Percentiles rank a stretch among this genome's conserved stretches.
These are phyloP conservation scores for Tricholoma matsutake DNA, from an alignment of 768 basidiomycete species.

Conservation along the genomic window DNA sequence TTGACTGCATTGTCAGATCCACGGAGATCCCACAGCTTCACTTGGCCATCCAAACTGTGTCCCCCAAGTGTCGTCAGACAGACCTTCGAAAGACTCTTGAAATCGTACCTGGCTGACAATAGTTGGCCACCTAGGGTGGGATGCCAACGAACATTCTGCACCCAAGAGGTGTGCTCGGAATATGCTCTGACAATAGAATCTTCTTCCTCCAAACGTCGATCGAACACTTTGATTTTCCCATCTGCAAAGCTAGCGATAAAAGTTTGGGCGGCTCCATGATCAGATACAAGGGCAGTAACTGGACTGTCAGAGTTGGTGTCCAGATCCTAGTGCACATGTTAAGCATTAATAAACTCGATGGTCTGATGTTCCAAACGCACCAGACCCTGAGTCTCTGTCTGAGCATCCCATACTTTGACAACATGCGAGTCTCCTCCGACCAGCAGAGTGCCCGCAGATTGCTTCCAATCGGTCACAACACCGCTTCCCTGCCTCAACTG, in stretches of 20 bases:
- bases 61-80: neutral
- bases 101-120: conserved; percentile 79
- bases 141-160: conserved; percentile 88
- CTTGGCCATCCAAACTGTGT: conserved; percentile 79
- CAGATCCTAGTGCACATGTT: conserved; percentile 57
- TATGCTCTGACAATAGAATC: conserved; percentile 81
- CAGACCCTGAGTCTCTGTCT: conserved; percentile 74
- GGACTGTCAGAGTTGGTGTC: conserved; percentile 89
- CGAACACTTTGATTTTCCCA: conserved; percentile 86
- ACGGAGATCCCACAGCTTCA: conserved; percentile 90
- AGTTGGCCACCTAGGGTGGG: conserved; percentile 65
- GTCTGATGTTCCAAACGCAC: conserved; percentile 38
- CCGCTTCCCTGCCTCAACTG: conserved; percentile 77
- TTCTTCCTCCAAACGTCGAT: conserved; percentile 82
- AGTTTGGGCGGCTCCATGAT: conserved; percentile 68
- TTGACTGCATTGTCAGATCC: conserved; percentile 53
- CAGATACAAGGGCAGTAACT: conserved; percentile 80
- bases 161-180: conserved; percentile 77
- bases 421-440: conserved; percentile 88
- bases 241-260: conserved; percentile 93
- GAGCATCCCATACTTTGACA: conserved; percentile 94
- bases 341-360: conserved; percentile 1
- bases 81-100: neutral
- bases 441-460: conserved; percentile 79
- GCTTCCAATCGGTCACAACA: conserved; percentile 91